These are phyloP conservation scores for Neoboletus brunneissimus DNA, from an alignment of 768 basidiomycete genomes.

Conservation along the genomic window DNA sequence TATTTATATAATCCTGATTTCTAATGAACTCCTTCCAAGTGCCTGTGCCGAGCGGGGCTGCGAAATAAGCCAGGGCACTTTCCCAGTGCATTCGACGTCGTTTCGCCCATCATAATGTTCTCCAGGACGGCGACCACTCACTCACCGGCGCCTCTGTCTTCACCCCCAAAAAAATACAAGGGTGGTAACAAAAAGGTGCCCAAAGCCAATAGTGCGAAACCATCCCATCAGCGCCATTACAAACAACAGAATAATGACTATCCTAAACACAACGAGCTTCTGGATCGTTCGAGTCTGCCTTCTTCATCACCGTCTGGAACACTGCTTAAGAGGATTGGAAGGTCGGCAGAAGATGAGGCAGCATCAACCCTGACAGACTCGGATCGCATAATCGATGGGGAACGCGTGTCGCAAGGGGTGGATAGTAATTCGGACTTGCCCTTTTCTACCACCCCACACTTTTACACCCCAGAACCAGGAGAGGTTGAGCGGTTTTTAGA, in stretches of 20 bases:
- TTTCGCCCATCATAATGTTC: constrained; percentile 1
- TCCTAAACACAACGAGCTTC: constrained; percentile 3
- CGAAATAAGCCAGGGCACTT: background rate
- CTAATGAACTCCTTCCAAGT: background rate
- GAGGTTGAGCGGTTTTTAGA: constrained; percentile 27
- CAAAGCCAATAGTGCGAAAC: constrained; percentile 10
- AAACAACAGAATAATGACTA: background rate
- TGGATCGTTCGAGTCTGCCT: constrained; percentile 18
- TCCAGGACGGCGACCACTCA: background rate
- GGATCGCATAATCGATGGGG: constrained; percentile 10
- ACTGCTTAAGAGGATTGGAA: constrained; percentile 24
- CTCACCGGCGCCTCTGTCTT: background rate
- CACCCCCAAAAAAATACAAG: constrained; percentile 1
- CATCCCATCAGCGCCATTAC: background rate
- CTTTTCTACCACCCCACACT: constrained; percentile 5
- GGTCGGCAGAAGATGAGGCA: constrained; percentile 1
- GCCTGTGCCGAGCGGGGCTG: background rate
- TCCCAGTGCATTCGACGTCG: background rate
- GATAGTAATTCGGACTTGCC: background rate
- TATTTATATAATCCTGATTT: constrained; percentile 6
- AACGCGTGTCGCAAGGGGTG: background rate
- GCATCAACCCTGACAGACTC: background rate
- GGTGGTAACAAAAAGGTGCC: background rate
- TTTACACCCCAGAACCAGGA: constrained; percentile 20
- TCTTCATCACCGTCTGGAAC: constrained; percentile 5